Evolutionary conservation across 2,329 filamentous ascomycete genomes (phyloP), one percentile per base, ranked within the genome.

Genomic region (Fusarium humuli): DNA sequence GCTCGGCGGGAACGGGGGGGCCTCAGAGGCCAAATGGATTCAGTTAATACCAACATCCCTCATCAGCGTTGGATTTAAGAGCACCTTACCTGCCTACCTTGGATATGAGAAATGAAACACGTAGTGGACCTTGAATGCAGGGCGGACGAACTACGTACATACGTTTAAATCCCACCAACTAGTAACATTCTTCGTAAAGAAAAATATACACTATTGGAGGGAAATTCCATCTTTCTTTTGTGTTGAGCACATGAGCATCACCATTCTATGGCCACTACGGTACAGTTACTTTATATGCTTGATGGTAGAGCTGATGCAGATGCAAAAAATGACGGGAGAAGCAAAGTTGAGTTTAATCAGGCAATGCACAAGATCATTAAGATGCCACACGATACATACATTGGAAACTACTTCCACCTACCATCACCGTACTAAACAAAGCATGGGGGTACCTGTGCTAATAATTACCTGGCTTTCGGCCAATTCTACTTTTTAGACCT

Each of bases 51-150:
- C 34, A 10, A 40, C 11, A 18, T 23, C 40, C 30, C 23, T 37
- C 34, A n/a, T n/a, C 34, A 37, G 34, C 6, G 10, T 37, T 37
- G 34, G 18, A 37, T 60, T 29, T 37, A 50, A 61, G 52, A 49
- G 40, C 22, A 37, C 34, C 34, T 16, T 37, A 37, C 34, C 34
- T 37, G 34, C 34, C 37, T 27, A 25, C 23, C 10, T 29, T 37
- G 34, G 10, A 37, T 10, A 37, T 37, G 10, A 27, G 52, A 57
- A 61, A 62, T 55, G 27, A 57, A 61, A 74, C 73, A 75, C 73
- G 73, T 75, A 70, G 73, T 75, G 69, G 65, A 53, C 63, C 61
- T 59, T 63, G 58, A 59, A 75, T 73, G 71, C 73, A 75, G 61
- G 73, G 61, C 69, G 67, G 71, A 71, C 67, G 71, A 75, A 73